Base-by-base conservation (phyloP, 164 flowering plant genomes). In the Protea cynaroides region DNA sequence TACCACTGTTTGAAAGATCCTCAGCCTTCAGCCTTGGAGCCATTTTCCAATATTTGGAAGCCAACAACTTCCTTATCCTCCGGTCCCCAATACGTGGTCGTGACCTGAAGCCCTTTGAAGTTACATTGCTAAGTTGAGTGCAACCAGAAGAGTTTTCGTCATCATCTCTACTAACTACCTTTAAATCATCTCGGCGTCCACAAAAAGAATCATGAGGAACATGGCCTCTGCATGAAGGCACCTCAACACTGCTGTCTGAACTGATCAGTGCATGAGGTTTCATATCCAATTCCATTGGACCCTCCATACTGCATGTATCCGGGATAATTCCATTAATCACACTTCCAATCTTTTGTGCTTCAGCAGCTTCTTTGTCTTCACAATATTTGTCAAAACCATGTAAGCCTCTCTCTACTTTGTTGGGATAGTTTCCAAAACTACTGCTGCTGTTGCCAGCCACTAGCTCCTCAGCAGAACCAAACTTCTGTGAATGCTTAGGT, bases 121-220 rank as follows among this genome's bases (percentile, higher is more conserved):
- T 78, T 65, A 68, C 60, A 71, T 78, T 74, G 74, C 83, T 80
- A 64, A 81, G 87, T 65, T 79, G 84, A 67, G 79, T 85, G 78
- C 90, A 86, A 82, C 84, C 84, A 55, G 84, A 87, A 75, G 83
- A 85, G 69, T 86, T 94, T 82, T 91, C 96, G 80, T 94, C 97
- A 89, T 86, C 93, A 86, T 94, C 97, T 84, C 80, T 84, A 84
- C 65, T 77, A 77, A 65, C 83, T 82, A 86, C 53, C 61, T 86
- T 86, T 78, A 80, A 80, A 83, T 74, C 69, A 74, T 77, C 83
- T 73, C 65, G 66, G 65, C 53, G 44, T 9, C 56, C 65, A 55
- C 84, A 78, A 68, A 69, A 73, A 56, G 82, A 62, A 70, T 71
- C 73, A 68, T 60, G 56, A 63, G 80, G 71, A 71, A 43, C 37